Evolutionary conservation across 345 rosid species (phyloP).

Genomic region (Linum tenue): DNA sequence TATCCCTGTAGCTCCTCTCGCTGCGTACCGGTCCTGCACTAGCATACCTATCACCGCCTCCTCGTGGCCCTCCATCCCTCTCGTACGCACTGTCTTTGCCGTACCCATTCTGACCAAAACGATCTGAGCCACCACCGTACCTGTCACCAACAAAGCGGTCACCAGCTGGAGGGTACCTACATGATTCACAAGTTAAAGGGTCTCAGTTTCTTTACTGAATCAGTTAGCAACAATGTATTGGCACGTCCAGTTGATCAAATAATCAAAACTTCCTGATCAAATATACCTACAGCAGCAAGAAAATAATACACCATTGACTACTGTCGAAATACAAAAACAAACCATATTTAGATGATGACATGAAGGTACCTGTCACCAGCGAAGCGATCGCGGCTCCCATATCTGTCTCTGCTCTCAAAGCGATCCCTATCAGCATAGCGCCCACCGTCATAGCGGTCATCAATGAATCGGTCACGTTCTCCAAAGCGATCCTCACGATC

Average conservation of each 20-base stretch:
- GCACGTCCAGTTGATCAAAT: too few relatives aligned
- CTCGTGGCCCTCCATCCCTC: conserved; percentile 56
- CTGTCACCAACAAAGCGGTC: conserved; percentile 70
- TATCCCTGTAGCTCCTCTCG: conserved; percentile 64
- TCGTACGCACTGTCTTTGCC: conserved; percentile 68
- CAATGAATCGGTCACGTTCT: conserved; percentile 73
- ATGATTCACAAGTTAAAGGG: not conserved
- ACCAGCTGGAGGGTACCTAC: conserved; percentile 61
- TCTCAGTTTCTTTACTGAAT: too few relatives aligned
- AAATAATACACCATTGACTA: too few relatives aligned
- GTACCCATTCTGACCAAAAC: conserved; percentile 56
- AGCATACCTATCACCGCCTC: conserved; percentile 56
- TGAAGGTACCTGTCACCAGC: conserved; percentile 55
- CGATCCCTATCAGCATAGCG: conserved; percentile 82
- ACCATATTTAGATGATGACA: not conserved
- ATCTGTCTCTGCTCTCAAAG: conserved; percentile 66
- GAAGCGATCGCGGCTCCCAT: conserved; percentile 67
- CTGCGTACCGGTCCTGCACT: conserved; percentile 60
- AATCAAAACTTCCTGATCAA: too few relatives aligned
- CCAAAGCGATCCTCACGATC: conserved; percentile 65
- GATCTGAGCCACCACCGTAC: conserved; percentile 55
- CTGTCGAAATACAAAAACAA: too few relatives aligned
- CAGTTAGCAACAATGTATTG: too few relatives aligned
- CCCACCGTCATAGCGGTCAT: conserved; percentile 81
- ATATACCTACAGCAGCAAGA: not conserved